These are phyloP conservation scores for Suillus decipiens DNA, from an alignment of 768 basidiomycete genomes.

Conservation along the genomic window DNA sequence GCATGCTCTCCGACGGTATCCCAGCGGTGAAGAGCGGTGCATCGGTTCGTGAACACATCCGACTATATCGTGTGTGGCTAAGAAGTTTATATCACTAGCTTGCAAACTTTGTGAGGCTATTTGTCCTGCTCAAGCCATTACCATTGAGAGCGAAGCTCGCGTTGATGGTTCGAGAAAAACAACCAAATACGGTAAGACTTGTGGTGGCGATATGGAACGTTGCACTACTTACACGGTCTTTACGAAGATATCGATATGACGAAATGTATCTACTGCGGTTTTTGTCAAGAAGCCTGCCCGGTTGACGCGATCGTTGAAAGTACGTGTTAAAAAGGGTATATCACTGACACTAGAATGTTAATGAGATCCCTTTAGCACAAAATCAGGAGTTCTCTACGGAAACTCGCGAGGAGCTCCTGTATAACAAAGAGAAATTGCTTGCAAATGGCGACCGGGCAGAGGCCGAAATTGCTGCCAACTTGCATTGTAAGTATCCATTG, in stretches of 20 bases:
- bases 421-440: conserved; percentile 99
- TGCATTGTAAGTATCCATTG: conserved; percentile 56
- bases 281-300: conserved; percentile 99
- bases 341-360: conserved; percentile 11
- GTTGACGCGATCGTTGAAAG: conserved; percentile 99
- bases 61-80: conserved; percentile 10
- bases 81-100: conserved; percentile 47
- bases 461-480: conserved; percentile 96
- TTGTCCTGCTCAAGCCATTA: conserved; percentile 98
- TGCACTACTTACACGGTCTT: conserved; percentile 8
- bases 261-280: conserved; percentile 99
- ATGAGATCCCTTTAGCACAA: conserved; percentile 62
- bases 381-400: conserved; percentile 98
- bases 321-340: conserved; percentile 42
- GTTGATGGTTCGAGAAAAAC: conserved; percentile 95
- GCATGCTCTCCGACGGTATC: conserved; percentile 94
- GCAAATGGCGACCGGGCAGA: conserved; percentile 96
- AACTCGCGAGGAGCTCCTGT: conserved; percentile 95
- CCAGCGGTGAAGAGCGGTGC: conserved; percentile 97
- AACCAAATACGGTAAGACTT: conserved; percentile 85
- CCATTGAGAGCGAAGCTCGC: conserved; percentile 97
- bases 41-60: conserved; percentile 67
- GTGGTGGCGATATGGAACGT: conserved; percentile 13
- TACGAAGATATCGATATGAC: conserved; percentile 96
- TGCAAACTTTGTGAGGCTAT: conserved; percentile 99